These are phyloP conservation scores for Tylopilus rubrobrunneus DNA, from an alignment of 768 basidiomycete genomes.

Conservation along the genomic window DNA sequence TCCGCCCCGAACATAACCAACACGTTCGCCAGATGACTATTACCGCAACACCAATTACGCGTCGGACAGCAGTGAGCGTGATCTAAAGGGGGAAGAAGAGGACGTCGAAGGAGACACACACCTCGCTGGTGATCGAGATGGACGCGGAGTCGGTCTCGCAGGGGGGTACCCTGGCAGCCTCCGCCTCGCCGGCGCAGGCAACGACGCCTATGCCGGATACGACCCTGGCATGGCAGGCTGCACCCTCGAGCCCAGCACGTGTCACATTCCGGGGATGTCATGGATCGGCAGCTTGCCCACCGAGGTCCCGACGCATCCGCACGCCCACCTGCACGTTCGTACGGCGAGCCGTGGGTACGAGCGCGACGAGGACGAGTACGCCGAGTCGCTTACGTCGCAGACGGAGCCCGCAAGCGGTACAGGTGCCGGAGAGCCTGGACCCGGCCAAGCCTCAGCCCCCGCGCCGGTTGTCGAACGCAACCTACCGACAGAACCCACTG, in stretches of 20 bases:
- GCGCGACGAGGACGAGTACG: conserved; percentile 19
- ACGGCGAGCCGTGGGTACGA: conserved; percentile 16
- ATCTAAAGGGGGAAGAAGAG: not conserved
- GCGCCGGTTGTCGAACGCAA: not conserved
- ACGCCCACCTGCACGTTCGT: not conserved
- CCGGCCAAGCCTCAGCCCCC: too few relatives aligned
- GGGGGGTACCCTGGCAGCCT: not conserved
- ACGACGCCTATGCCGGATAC: conserved; percentile 15
- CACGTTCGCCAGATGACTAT: conserved; percentile 1
- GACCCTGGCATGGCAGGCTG: conserved; percentile 26
- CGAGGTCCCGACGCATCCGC: not conserved
- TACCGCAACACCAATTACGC: not conserved
- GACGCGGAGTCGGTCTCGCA: conserved; percentile 1
- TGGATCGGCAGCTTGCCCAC: not conserved
- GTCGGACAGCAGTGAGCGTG: conserved; percentile 1
- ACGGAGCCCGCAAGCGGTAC: not conserved
- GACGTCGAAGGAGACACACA: not conserved
- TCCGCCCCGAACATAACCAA: not conserved
- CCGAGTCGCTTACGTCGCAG: not conserved
- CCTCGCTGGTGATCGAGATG: conserved; percentile 5
- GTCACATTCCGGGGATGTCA: conserved; percentile 12
- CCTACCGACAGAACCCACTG: not conserved
- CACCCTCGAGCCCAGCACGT: not conserved
- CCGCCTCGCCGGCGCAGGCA: not conserved
- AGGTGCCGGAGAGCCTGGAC: not conserved